Base-by-base conservation (phyloP, 768 basidiomycete genomes). In the Suillus hirtellus region DNA sequence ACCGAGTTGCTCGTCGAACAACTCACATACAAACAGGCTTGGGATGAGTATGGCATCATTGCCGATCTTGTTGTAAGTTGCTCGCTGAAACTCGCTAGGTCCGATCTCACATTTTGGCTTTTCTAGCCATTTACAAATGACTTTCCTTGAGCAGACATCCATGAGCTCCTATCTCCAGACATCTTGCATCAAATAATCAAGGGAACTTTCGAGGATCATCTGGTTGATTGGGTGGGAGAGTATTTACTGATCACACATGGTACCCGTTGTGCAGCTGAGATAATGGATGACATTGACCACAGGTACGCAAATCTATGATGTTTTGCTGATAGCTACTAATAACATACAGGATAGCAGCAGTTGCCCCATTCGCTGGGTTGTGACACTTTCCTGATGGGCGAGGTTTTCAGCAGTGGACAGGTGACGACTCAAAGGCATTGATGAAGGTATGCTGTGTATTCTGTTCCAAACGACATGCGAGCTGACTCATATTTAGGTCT, bases 171-270 rank as follows among this genome's bases (percentile, higher is more conserved):
- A 15, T 40, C 40, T 6, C 40, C 0, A 0, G 40, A 40, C 15
- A 40, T 40, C 15, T 76, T 83, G 10, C 82, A 85, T 64, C 81
- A 83, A 66, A 68, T 84, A 0, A 76, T 82, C 67, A 79, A 84
- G 64, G 82, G 82, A 0, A 60, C 80, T 1, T 80, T 83, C 73
- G 79, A 80, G 59, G 76, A 81, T 59, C 81, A 82, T 59, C 59
- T 80, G 3, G 70, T 76, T 0, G 70, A 66, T 6, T 83, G 81
- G 80, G 43, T 43, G 43, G 43, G 43, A 8, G 43, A 43, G 6
- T 43, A 43, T 43, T 19, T 43, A 1, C 43, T 8, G 43, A 1
- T 43, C 43, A 43, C 19, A 43, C 43, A 43, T 4, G 17, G 43
- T 43, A 8, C 43, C 6, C 43, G 1, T 43, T 19, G 19, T 43